Percentiles rank a stretch among this genome's conserved stretches.
Evolutionary conservation across 2,329 filamentous ascomycete genomes (phyloP).

Genomic region (Westerdykella sp.): DNA sequence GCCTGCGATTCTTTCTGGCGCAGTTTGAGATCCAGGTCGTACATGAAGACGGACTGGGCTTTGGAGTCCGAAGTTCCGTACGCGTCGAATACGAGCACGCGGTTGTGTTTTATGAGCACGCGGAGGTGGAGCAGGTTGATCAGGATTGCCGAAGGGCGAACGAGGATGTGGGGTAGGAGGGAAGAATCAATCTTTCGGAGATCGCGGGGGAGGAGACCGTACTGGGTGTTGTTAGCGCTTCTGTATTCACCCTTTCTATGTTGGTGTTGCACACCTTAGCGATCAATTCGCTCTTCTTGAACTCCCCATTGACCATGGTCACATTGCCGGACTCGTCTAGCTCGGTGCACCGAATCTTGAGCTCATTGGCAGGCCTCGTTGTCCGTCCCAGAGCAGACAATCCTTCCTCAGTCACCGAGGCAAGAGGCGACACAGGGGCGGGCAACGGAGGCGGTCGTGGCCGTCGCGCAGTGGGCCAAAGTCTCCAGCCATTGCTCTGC

Average conservation of each 20-base stretch:
- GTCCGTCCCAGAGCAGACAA: constrained; percentile 56
- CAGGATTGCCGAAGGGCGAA: constrained; percentile 86
- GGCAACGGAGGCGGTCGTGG: constrained; percentile 45
- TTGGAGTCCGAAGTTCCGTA: constrained; percentile 94
- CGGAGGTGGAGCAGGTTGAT: constrained; percentile 95
- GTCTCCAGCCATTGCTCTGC: constrained; percentile 15
- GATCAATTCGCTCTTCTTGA: constrained; percentile 95
- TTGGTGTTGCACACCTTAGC: constrained; percentile 59
- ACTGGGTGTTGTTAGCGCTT: constrained; percentile 47
- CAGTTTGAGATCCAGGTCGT: constrained; percentile 88
- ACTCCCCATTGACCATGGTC: constrained; percentile 88
- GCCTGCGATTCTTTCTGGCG: constrained; percentile 63
- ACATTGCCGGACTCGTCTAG: constrained; percentile 89
- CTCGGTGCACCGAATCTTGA: constrained; percentile 86
- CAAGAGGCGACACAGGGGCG: constrained; percentile 50
- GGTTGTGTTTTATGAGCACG: constrained; percentile 89
- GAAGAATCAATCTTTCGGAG: constrained; percentile 97
- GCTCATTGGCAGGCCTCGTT: constrained; percentile 75
- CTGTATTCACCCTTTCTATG: background rate
- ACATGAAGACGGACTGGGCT: constrained; percentile 95
- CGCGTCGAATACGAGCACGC: constrained; percentile 90
- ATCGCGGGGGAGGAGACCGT: constrained; percentile 87
- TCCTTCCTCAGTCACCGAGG: constrained; percentile 52
- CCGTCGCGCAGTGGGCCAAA: constrained; percentile 21
- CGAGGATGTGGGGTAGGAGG: constrained; percentile 87